Evolutionary conservation across 306 rosid genomes (phyloP).

Genomic region (Castanea mollissima): DNA sequence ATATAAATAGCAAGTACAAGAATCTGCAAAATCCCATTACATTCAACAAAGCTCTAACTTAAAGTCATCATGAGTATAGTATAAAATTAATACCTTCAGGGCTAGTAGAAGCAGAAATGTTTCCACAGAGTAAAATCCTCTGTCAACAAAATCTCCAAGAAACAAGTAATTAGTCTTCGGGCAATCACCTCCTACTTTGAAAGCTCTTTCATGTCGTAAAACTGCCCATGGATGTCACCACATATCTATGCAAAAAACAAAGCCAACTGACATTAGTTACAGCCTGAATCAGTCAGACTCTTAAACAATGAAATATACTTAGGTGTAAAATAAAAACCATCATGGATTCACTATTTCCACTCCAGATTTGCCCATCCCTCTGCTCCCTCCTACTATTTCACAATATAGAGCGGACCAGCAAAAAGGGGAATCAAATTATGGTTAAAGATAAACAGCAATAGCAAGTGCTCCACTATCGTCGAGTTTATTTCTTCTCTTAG

Average conservation of each 20-base stretch:
- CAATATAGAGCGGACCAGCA: neutral
- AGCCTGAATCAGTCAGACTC: constrained; percentile 14
- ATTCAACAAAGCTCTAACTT: neutral
- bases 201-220: constrained; percentile 99
- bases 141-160: constrained; percentile 98
- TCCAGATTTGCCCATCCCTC: neutral
- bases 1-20: neutral
- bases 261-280: constrained; percentile 4
- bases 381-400: neutral
- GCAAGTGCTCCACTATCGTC: neutral
- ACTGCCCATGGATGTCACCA: constrained; percentile 98
- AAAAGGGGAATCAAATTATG: neutral
- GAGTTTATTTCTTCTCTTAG: no score
- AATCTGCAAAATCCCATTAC: constrained; percentile 5
- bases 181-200: constrained; percentile 98
- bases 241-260: constrained; percentile 60
- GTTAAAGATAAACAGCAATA: neutral
- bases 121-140: constrained; percentile 94
- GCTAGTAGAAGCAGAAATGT: constrained; percentile 94
- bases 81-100: constrained; percentile 66
- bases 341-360: neutral
- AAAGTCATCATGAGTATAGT: neutral
- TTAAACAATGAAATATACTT: neutral
- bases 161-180: constrained; percentile 94
- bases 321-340: neutral